A percentile compares a stretch with the other conserved stretches of the same genome.
phyloP scores from a whole-genome alignment of 2,329 filamentous ascomycete genomes.

The Hymenoscyphus fructigenus region DNA sequence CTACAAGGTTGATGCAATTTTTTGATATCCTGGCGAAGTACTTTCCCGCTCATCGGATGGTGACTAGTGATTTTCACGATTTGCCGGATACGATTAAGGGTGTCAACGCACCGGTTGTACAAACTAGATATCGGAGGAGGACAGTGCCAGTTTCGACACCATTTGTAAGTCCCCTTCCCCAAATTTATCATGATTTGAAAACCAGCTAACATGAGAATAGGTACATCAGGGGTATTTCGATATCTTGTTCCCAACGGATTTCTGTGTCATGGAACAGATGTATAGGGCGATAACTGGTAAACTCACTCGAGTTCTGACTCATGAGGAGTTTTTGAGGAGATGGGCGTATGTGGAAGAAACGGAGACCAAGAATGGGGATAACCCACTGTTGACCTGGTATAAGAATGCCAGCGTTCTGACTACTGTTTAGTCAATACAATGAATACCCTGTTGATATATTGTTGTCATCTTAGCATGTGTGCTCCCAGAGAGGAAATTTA shows the following conservation, averaged over 20 bases:
- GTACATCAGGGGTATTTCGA: conserved; percentile 99
- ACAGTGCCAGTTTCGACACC: conserved; percentile 90
- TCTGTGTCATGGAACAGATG: conserved; percentile 83
- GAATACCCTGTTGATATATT: neutral
- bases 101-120: conserved; percentile 90
- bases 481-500: too few species aligned
- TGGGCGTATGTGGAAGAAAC: conserved; percentile 94
- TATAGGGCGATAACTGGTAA: conserved; percentile 93
- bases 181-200: neutral
- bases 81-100: conserved; percentile 81
- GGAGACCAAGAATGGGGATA: conserved; percentile 85
- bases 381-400: conserved; percentile 89
- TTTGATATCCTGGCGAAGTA: conserved; percentile 85
- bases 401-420: conserved; percentile 92
- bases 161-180: conserved; percentile 59
- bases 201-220: conserved; percentile 43
- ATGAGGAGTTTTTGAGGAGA: conserved; percentile 85
- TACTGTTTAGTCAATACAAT: conserved; percentile 52
- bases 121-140: conserved; percentile 83
- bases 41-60: conserved; percentile 85
- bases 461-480: too few species aligned
- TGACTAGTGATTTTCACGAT: conserved; percentile 87
- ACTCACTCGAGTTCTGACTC: conserved; percentile 78
- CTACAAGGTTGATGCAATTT: conserved; percentile 93
- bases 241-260: conserved; percentile 97